Evolutionary conservation across 2,329 filamentous ascomycete genomes (phyloP), one percentile per base, ranked within the genome.

Genomic region (Venturia asperata): DNA sequence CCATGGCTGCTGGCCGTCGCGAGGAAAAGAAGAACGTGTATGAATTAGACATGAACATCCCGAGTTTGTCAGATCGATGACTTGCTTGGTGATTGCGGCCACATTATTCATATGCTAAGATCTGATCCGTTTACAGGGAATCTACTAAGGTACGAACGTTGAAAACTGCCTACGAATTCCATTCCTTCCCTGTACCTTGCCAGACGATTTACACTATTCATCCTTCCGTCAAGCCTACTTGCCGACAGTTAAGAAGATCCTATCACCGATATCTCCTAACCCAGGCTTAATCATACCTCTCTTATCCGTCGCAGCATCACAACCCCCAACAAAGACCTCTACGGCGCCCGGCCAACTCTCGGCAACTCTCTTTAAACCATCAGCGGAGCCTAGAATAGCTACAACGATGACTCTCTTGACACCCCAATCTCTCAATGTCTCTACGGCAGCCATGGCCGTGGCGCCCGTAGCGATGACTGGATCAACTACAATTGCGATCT

Each of bases 391-490:
- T 37, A 97, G 75, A 34, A 97, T 84, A 56, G 85, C 84, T 37
- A 96, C 78, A 49, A 96, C 85, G 52, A 96, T 78, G 65, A 97
- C 86, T 67, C 84, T 83, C 77, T 88, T 83, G n/a, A 92, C 91
- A 37, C 93, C 93, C 92, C 93, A 97, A 73, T 97, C 92, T 64
- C 83, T 84, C 66, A 97, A 80, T 0, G 91, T 92, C 73, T 94
- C 89, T 72, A 97, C 95, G 5, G 93, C 93, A 0, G 93, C 93
- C 39, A 86, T 88, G 66, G 90, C 90, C 2, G 93, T 97, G 1
- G 91, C 91, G 45, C 93, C 93, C 0, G 94, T 97, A 0, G 93
- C 94, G 73, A 97, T 95, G 70, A 97, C 85, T 3, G 93, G 94
- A 74, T 97, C 93, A 61, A 96, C 84, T 64, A 97, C 80, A 73